Conservation (phyloP, 2,329 filamentous ascomycete genomes). For the Dactylellina parvicollis region DNA sequence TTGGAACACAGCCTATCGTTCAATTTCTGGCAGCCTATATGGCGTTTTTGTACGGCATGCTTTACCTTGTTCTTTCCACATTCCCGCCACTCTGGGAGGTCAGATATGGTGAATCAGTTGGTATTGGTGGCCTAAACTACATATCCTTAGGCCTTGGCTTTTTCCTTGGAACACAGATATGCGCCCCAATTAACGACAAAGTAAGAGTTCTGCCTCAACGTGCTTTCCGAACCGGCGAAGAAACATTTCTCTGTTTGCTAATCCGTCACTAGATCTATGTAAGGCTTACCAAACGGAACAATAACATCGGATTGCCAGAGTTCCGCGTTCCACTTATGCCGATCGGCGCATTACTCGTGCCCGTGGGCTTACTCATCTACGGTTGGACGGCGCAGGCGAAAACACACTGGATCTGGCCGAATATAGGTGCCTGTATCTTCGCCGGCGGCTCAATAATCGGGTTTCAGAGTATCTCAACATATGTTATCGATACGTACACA, state of each 20-base stretch:
- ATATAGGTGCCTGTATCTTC: slow-evolving; percentile 69
- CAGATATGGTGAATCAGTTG: slow-evolving; percentile 65
- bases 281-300: slow-evolving; percentile 59
- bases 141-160: slow-evolving; percentile 65
- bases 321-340: slow-evolving; percentile 68
- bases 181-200: slow-evolving; percentile 61
- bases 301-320: slow-evolving; percentile 62
- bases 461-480: slow-evolving; percentile 71
- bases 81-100: slow-evolving; percentile 66
- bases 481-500: slow-evolving; percentile 69
- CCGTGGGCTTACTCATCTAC: slow-evolving; percentile 69
- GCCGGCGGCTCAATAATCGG: slow-evolving; percentile 68
- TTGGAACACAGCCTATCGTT: slow-evolving; percentile 67
- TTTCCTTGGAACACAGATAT: slow-evolving; percentile 61
- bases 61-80: slow-evolving; percentile 69
- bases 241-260: slow-evolving; percentile 57
- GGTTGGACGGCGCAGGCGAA: slow-evolving; percentile 68
- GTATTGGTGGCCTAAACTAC: slow-evolving; percentile 65
- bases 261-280: slow-evolving; percentile 59
- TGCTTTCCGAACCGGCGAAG: slow-evolving; percentile 54
- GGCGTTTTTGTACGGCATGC: slow-evolving; percentile 67
- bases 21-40: slow-evolving; percentile 66
- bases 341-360: slow-evolving; percentile 67
- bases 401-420: slow-evolving; percentile 70
- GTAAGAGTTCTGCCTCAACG: slow-evolving; percentile 14